A percentile compares a stretch with the other conserved stretches of the same genome.
Evolutionary conservation across 768 basidiomycete genomes (phyloP).

Genomic region (Gautieria morchelliformis): DNA sequence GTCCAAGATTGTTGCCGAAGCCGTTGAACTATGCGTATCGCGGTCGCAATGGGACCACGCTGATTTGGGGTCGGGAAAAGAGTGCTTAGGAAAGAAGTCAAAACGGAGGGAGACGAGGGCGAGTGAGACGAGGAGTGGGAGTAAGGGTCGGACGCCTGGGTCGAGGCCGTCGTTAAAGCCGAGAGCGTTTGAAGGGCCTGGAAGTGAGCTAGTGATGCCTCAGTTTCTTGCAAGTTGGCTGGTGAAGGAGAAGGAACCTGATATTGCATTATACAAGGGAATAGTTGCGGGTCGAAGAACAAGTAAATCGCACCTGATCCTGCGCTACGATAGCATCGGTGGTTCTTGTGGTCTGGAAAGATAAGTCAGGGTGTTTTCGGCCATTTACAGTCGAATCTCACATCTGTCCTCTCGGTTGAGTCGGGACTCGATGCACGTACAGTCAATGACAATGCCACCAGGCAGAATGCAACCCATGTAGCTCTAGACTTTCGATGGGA

Average conservation of each 20-base stretch:
- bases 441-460: conserved; percentile 38
- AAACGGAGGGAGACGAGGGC: conserved; percentile 19
- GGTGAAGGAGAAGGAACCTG: background rate
- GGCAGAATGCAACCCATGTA: conserved; percentile 51
- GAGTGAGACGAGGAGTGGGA: conserved; percentile 30
- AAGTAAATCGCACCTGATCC: conserved; percentile 8
- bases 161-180: conserved; percentile 51
- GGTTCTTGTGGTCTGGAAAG: background rate
- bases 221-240: conserved; percentile 18
- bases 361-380: background rate
- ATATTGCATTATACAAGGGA: conserved; percentile 17
- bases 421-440: conserved; percentile 37
- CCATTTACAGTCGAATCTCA: conserved; percentile 16
- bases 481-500: conserved; percentile 16
- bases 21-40: conserved; percentile 56
- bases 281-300: conserved; percentile 13
- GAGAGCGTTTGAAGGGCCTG: conserved; percentile 62
- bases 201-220: conserved; percentile 62
- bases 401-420: conserved; percentile 14
- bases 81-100: conserved; percentile 50
- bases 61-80: conserved; percentile 67
- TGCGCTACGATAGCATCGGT: conserved; percentile 7
- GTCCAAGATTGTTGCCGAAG: conserved; percentile 52
- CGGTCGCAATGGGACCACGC: conserved; percentile 48
- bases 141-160: conserved; percentile 46